Evolutionary conservation across 306 rosid genomes (phyloP), one percentile per base, ranked within the genome.

Genomic region (Potentilla sterilis): DNA sequence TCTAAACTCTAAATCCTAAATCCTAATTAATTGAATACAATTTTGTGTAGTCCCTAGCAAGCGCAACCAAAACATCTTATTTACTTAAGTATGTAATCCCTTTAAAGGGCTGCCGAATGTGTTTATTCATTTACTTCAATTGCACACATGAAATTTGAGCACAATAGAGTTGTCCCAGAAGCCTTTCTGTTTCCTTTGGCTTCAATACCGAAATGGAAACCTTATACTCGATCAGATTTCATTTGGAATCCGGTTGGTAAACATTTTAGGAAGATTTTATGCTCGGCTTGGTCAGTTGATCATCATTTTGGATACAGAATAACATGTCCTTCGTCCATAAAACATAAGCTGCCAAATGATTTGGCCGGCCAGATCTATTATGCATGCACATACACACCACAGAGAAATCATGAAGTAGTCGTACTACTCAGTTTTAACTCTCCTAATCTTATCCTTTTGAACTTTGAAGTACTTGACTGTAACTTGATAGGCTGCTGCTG

Each of bases 391-490:
- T 28, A 28, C 28, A 28, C 46, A 38, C 47, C 54, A 48, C 54
- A 43, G 47, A 18, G 14, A 14, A 52, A 52, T 52, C 75, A 37
- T 65, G 24, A 52, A 37, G 1, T 28, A 28, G 65, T 35, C 19
- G 49, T 13, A 35, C 14, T 52, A 52, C 61, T 54, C 38, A 38
- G 12, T 49, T 54, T 40, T 16, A 65, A 34, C 37, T 28, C 28
- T 28, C 28, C 28, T 52, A 52, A 19, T 19, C 69, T 38, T 52
- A 21, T 72, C 59, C 38, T 5, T 28, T 37, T 37, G 2, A 37
- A 5, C 66, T 54, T 40, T 38, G 65, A 72, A 72, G 65, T 72
- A 21, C 37, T 72, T 54, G 35, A 72, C 38, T 72, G 49, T 54
- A 38, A 54, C 49, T 37, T 52, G 40, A n/a, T 42, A n/a, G 51